Evolutionary conservation across 2,329 filamentous ascomycete genomes (phyloP), one percentile per base, ranked within the genome.

Genomic region (Hypoxylon sp.): DNA sequence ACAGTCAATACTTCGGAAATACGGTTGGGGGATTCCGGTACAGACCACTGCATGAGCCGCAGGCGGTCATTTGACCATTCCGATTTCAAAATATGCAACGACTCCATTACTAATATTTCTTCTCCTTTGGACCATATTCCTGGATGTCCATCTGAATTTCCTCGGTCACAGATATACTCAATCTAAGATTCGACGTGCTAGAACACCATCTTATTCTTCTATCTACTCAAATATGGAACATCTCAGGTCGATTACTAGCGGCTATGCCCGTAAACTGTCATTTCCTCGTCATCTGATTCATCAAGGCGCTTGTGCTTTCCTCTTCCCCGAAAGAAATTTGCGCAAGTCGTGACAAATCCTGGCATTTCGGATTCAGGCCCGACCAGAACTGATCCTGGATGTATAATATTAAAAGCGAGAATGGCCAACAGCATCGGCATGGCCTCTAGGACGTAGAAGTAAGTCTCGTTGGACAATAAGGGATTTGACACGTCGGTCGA

Each of bases 351-450:
- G 46, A 60, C 59, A 17, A 73, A 63, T 10, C 67, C 69, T 7
- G 69, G 69, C 69, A 70, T 70, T 6, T 72, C 69, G 11, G 69
- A 68, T 40, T 58, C 69, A 1, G 67, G 57, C 2, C 69, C 69
- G 17, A 61, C 51, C 7, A 73, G 42, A n/a, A 68, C 51, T 10
- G 35, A 27, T 10, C 81, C 81, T 0, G 82, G 82, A 62, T 83
- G 78, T 2, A 79, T 62, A 31, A 81, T 53, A 66, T 80, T 81
- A 44, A 82, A 77, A 8, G 79, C 62, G 0, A 78, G 40, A 7
- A 82, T 66, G 0, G 79, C 80, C 5, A 79, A 22, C 7, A 80
- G 70, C 81, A 84, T 84, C 0, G 81, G 81, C 5, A 77, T 65
- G 0, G 77, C 77, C 65, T 83, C 82, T 11, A 83, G 77, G 20